These are phyloP conservation scores for Colletotrichum sp. DNA, from an alignment of 2,329 filamentous ascomycete genomes.

Conservation along the genomic window DNA sequence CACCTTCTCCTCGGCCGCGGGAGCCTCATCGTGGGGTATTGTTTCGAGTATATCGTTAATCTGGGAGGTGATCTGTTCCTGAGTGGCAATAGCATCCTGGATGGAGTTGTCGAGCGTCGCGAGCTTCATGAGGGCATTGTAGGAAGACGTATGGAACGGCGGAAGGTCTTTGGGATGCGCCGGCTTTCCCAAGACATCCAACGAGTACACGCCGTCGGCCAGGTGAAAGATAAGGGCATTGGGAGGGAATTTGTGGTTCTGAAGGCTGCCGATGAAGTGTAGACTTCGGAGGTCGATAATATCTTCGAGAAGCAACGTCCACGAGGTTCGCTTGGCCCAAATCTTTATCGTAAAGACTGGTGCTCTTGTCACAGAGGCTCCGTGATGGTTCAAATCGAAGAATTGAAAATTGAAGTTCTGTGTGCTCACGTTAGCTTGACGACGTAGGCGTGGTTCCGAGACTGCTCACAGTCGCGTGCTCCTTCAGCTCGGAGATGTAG, in stretches of 20 bases:
- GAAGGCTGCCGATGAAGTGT: constrained; percentile 79
- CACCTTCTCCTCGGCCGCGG: constrained; percentile 54
- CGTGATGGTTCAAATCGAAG: constrained; percentile 75
- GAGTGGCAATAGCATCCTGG: constrained; percentile 83
- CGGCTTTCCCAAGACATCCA: constrained; percentile 65
- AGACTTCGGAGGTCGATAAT: constrained; percentile 73
- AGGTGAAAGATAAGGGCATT: constrained; percentile 90
- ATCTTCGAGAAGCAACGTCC: constrained; percentile 73
- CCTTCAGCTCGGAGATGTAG: constrained; percentile 86
- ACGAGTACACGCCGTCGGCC: constrained; percentile 83
- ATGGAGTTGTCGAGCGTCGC: constrained; percentile 90
- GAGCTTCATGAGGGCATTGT: constrained; percentile 86
- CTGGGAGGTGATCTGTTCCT: constrained; percentile 75
- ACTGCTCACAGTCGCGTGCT: constrained; percentile 70
- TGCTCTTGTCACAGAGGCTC: constrained; percentile 67
- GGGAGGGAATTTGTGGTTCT: constrained; percentile 73
- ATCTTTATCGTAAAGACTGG: constrained; percentile 72
- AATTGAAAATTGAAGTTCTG: constrained; percentile 87
- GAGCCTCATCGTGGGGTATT: constrained; percentile 46
- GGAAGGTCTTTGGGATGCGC: constrained; percentile 59
- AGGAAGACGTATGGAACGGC: constrained; percentile 72
- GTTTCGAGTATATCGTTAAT: constrained; percentile 67
- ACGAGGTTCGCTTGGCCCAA: constrained; percentile 72
- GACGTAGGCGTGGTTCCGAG: no score
- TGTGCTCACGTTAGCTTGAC: neutral